Conservation (phyloP, 352 stramenopile genomes). For the Phytophthora aleatoria region DNA sequence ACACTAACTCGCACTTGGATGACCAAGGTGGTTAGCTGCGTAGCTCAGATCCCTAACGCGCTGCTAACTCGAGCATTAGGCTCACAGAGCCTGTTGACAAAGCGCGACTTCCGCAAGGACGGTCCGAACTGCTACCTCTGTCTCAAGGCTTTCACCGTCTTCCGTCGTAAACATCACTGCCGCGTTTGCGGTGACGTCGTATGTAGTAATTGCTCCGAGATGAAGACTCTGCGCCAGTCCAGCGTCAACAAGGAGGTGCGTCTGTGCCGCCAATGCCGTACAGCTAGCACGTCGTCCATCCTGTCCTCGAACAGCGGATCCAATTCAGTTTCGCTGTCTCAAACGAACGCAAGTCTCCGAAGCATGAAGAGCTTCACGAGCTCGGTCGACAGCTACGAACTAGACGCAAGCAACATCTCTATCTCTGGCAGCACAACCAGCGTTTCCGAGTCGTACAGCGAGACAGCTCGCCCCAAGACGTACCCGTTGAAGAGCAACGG, state of each 20-base stretch:
- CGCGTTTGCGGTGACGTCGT: conserved; percentile 85
- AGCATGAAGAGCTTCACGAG: conserved; percentile 59
- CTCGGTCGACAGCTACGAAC: conserved; percentile 60
- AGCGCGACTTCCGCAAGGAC: conserved; percentile 83
- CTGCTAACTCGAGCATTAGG: conserved; percentile 70
- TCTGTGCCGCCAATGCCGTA: conserved; percentile 73
- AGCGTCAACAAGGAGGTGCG: conserved; percentile 75
- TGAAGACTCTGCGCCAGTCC: conserved; percentile 72
- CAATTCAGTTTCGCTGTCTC: conserved; percentile 21
- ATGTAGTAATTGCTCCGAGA: conserved; percentile 84
- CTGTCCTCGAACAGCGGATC: conserved; percentile 55
- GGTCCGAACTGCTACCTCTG: conserved; percentile 76
- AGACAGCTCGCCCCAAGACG: conserved; percentile 52
- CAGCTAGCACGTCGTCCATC: conserved; percentile 60
- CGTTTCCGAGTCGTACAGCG: conserved; percentile 63
- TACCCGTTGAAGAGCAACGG: conserved; percentile 48
- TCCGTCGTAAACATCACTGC: conserved; percentile 87
- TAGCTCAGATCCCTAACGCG: conserved; percentile 64
- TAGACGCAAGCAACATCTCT: conserved; percentile 43
- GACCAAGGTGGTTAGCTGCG: conserved; percentile 82
- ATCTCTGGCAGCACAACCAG: conserved; percentile 33
- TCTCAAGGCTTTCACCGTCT: conserved; percentile 71
- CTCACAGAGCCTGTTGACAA: conserved; percentile 66
- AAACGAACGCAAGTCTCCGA: conserved; percentile 19
- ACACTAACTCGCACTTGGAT: conserved; percentile 82